Base-by-base conservation (phyloP, 441 rosid genomes). In the Euphorbia schlechtendalii region DNA sequence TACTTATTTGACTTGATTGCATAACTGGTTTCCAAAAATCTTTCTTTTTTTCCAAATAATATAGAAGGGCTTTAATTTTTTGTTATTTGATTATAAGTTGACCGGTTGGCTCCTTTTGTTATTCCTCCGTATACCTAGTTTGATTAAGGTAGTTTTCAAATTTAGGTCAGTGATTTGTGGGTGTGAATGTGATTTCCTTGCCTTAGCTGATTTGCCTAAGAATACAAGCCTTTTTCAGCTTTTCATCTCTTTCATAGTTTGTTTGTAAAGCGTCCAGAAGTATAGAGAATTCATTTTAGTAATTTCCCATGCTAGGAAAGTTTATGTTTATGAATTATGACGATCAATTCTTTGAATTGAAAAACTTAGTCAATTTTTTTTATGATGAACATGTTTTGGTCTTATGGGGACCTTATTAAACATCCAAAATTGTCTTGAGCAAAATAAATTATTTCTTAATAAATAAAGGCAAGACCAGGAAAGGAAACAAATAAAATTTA, bases 201-300 rank as follows among this genome's bases (percentile, higher is more conserved):
- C 30, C 30, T 38, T n/a, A 20, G 20, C 64, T 40, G 20, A 18
- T 60, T 60, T 60, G 34, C 48, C 64, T 18, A n/a, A 54, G 9
- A 32, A 30, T 32, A 34, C 12, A 57, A 18, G 22, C 14, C 43
- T 22, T 32, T 12, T 17, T 30, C 41, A 17, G 32, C 38, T 59
- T 12, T 40, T 17, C 18, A 4, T 22, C 15, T 60, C 61, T 57
- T 43, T 43, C n/a, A 43, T 13, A 43, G 49, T 11, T 13, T 43
- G 49, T 43, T 43, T 43, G 15, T 13, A 3, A 43, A 43, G 49
- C 15, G 2, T 17, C 49, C 1, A 43, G 14, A 43, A 43, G 5
- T 27, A 43, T 43, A 3, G 5, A 43, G 40, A 5, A 43, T 43
- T 13, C 49, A 12, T 12, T 43, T 43, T 13, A 43, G 49, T 43